Percentiles rank a stretch among this genome's conserved stretches.
phyloP scores from a whole-genome alignment of 805 yeast genomes.

The Metahyphopichia silvanorum region DNA sequence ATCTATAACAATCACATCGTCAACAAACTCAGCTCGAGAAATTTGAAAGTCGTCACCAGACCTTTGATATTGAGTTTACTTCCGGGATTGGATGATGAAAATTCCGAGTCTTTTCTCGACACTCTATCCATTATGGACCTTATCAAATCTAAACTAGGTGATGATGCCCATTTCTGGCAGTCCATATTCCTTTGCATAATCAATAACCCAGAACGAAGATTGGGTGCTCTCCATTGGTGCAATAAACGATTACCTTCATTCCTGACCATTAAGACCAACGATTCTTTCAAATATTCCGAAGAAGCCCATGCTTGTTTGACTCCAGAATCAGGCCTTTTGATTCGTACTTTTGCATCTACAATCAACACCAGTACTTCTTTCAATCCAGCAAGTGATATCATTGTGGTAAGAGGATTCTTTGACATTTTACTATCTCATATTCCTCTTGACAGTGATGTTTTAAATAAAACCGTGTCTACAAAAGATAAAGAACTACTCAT shows the following conservation, averaged over 20 bases:
- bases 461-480: slow-evolving; percentile 44
- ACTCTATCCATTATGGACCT: slow-evolving; percentile 58
- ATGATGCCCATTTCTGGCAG: slow-evolving; percentile 85
- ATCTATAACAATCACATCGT: slow-evolving; percentile 57
- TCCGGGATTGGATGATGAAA: slow-evolving; percentile 91
- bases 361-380: slow-evolving; percentile 39
- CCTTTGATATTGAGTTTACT: slow-evolving; percentile 73
- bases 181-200: slow-evolving; percentile 71
- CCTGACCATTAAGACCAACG: slow-evolving; percentile 27
- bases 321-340: slow-evolving; percentile 77
- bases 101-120: slow-evolving; percentile 73
- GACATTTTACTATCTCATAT: slow-evolving; percentile 71
- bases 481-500: slow-evolving; percentile 59
- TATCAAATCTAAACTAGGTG: slow-evolving; percentile 52
- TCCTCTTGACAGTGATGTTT: slow-evolving; percentile 58
- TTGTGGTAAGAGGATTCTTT: slow-evolving; percentile 82
- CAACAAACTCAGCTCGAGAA: slow-evolving; percentile 30
- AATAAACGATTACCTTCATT: slow-evolving; percentile 63
- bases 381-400: slow-evolving; percentile 48
- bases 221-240: slow-evolving; percentile 83
- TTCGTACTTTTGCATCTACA: slow-evolving; percentile 72
- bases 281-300: slow-evolving; percentile 24
- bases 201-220: slow-evolving; percentile 71
- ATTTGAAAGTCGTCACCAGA: slow-evolving; percentile 53
- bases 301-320: slow-evolving; percentile 60